phyloP scores from a whole-genome alignment of 1,139 yeast genomes.

The Candida sanyaensis region DNA sequence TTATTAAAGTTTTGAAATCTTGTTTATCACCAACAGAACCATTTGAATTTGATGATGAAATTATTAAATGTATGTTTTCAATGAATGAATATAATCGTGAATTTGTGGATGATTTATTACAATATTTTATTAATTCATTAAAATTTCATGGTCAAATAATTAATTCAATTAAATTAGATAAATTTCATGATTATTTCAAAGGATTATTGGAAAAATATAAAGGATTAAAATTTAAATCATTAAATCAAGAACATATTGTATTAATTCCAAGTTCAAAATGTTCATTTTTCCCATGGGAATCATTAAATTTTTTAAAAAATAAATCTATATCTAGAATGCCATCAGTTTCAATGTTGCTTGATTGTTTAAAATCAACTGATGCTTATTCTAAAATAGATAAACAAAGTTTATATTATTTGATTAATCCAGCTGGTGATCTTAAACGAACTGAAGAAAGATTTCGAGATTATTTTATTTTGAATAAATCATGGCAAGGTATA shows the following conservation, averaged over 20 bases:
- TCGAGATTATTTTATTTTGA: constrained; percentile 39
- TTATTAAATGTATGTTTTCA: constrained; percentile 55
- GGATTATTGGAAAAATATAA: constrained; percentile 43
- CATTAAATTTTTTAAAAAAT: constrained; percentile 54
- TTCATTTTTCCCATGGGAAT: constrained; percentile 86
- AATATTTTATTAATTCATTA: constrained; percentile 60
- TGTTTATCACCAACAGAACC: constrained; percentile 33
- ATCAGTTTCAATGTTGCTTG: constrained; percentile 52
- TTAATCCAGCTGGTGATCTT: constrained; percentile 85
- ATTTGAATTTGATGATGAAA: constrained; percentile 49
- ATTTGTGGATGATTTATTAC: constrained; percentile 57
- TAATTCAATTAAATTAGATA: constrained; percentile 62
- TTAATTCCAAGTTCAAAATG: constrained; percentile 68
- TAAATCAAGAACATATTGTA: constrained; percentile 53
- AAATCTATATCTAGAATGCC: constrained; percentile 77
- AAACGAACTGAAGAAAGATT: constrained; percentile 66
- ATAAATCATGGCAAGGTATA: constrained; percentile 54
- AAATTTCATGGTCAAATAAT: constrained; percentile 65
- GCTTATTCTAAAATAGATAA: constrained; percentile 8
- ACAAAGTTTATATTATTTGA: constrained; percentile 49
- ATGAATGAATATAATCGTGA: constrained; percentile 28
- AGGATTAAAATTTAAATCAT: constrained; percentile 11
- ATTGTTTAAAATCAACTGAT: constrained; percentile 30
- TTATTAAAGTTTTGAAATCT: constrained; percentile 26
- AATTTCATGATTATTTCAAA: constrained; percentile 33